A percentile compares a stretch with the other conserved stretches of the same genome.
These are phyloP conservation scores for Stylosanthes scabra DNA, from an alignment of 331 rosid genomes.

Conservation along the genomic window DNA sequence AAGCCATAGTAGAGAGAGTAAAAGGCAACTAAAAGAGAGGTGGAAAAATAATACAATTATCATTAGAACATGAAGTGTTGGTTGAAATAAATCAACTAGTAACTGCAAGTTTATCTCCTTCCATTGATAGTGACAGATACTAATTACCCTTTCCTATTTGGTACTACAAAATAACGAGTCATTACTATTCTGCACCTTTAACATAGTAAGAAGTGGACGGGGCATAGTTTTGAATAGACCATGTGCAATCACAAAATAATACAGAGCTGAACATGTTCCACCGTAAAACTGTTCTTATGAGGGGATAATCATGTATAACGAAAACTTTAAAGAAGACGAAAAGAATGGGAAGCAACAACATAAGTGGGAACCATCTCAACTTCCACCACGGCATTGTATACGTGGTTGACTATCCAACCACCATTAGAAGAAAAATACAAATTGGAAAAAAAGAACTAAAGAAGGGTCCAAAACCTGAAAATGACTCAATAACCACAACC, in stretches of 20 bases:
- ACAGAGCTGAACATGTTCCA: background rate
- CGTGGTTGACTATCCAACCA: constrained; percentile 37
- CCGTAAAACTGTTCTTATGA: background rate
- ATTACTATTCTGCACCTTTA: background rate
- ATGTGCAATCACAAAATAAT: background rate
- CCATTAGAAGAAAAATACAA: constrained; percentile 23
- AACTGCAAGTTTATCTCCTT: constrained; percentile 16
- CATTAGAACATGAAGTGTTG: background rate
- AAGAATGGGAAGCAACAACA: background rate
- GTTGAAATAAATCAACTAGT: constrained; percentile 26
- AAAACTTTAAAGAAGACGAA: background rate
- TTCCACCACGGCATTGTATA: constrained; percentile 30
- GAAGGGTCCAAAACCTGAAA: constrained; percentile 14
- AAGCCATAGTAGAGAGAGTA: constrained; percentile 28
- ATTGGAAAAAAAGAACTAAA: constrained; percentile 25
- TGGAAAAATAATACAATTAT: background rate
- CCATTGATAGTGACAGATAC: background rate
- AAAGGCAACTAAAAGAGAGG: background rate
- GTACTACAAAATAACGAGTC: background rate
- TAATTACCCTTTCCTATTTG: background rate
- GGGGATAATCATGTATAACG: constrained; percentile 2
- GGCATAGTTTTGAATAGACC: constrained; percentile 2
- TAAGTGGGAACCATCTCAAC: constrained; percentile 24
- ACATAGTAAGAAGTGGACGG: background rate
- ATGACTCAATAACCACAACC: background rate